phyloP scores from a whole-genome alignment of 495 filamentous ascomycete genomes.

The Copromyces sp. region DNA sequence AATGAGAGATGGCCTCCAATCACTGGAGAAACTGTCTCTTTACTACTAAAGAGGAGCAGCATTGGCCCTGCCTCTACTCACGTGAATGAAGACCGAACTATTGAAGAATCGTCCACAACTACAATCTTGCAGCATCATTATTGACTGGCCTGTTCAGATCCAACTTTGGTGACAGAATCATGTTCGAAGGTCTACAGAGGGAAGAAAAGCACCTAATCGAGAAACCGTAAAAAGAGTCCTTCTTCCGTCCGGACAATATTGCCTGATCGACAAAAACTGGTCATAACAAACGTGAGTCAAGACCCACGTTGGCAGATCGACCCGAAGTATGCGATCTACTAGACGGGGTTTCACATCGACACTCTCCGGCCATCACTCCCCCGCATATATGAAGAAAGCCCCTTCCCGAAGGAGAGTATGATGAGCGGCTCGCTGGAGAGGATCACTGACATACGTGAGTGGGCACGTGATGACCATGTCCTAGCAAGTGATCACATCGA shows the following conservation, averaged over 20 bases:
- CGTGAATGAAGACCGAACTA: too few relatives aligned
- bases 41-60: neutral
- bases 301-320: neutral
- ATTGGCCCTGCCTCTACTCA: too few relatives aligned
- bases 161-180: neutral
- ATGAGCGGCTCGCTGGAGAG: neutral
- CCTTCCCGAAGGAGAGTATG: neutral
- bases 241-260: neutral
- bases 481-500: neutral
- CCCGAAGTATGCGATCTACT: neutral
- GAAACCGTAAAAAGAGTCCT: neutral
- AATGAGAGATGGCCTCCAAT: neutral
- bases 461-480: neutral
- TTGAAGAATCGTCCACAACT: too few relatives aligned
- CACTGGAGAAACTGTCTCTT: neutral
- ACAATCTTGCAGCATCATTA: too few relatives aligned
- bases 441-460: neutral
- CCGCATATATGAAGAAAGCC: neutral
- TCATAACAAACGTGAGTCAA: neutral
- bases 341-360: neutral
- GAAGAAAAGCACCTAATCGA: neutral
- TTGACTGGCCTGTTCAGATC: neutral
- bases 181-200: neutral
- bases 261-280: neutral
- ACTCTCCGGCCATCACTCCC: neutral